Conservation (phyloP, 768 basidiomycete species). For the Leccinum rimulosum region DNA sequence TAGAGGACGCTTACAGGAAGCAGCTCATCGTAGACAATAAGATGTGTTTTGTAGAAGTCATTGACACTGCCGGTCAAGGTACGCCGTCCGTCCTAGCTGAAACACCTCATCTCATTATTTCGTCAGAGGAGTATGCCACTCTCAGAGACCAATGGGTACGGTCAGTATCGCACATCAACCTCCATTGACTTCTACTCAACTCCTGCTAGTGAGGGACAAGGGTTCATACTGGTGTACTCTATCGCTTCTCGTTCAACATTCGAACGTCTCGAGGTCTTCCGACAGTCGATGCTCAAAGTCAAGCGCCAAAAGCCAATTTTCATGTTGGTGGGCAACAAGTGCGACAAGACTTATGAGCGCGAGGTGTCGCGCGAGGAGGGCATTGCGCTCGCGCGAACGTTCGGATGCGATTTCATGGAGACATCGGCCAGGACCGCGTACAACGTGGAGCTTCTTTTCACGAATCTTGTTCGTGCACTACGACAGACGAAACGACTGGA, state of each 20-base stretch:
- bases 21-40: slow-evolving; percentile 92
- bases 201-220: slow-evolving; percentile 85
- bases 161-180: slow-evolving; percentile 45
- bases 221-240: slow-evolving; percentile 96
- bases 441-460: slow-evolving; percentile 91
- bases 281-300: slow-evolving; percentile 85
- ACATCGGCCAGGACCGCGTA: slow-evolving; percentile 94
- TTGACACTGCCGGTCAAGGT: slow-evolving; percentile 98
- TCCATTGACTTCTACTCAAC: slow-evolving; percentile 9
- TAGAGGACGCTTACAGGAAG: slow-evolving; percentile 97
- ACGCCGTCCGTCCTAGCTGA: slow-evolving; percentile 25
- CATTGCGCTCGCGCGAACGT: slow-evolving; percentile 69
- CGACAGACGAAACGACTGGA: slow-evolving; percentile 62
- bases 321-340: slow-evolving; percentile 96
- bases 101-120: slow-evolving; percentile 18
- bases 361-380: slow-evolving; percentile 94
- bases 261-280: slow-evolving; percentile 85
- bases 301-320: slow-evolving; percentile 84
- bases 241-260: slow-evolving; percentile 93
- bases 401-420: slow-evolving; percentile 94
- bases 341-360: slow-evolving; percentile 86
- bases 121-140: slow-evolving; percentile 92
- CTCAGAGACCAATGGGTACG: slow-evolving; percentile 97
- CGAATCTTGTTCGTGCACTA: slow-evolving; percentile 78
- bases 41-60: slow-evolving; percentile 95